These are phyloP conservation scores for Globisporangium canariense DNA, from an alignment of 352 stramenopile species.

Conservation along the genomic window DNA sequence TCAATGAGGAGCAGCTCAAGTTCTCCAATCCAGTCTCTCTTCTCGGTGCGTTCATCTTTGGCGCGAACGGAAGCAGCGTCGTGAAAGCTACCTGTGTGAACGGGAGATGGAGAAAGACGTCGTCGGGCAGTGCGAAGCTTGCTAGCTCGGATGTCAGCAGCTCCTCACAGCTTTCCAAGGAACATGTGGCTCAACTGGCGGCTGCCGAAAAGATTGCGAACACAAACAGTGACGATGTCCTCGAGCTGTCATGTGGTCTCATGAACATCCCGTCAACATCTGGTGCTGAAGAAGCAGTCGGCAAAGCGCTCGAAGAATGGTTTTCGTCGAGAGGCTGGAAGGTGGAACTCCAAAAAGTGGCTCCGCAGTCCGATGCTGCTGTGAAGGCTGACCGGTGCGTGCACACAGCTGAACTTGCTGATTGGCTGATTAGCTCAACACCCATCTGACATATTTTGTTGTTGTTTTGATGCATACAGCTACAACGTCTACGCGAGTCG, in stretches of 20 bases:
- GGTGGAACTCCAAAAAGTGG: constrained; percentile 73
- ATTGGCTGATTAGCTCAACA: constrained; percentile 29
- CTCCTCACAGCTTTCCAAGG: constrained; percentile 28
- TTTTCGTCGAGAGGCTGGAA: constrained; percentile 60
- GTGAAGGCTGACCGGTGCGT: constrained; percentile 57
- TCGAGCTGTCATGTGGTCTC: constrained; percentile 57
- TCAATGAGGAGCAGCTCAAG: constrained; percentile 69
- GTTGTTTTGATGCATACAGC: constrained; percentile 16
- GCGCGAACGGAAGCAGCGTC: constrained; percentile 61
- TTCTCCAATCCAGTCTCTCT: constrained; percentile 52
- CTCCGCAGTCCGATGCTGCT: constrained; percentile 49
- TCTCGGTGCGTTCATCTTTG: constrained; percentile 70
- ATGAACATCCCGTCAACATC: constrained; percentile 75
- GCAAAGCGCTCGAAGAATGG: constrained; percentile 61
- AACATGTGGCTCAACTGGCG: constrained; percentile 42
- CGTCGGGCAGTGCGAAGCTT: constrained; percentile 7
- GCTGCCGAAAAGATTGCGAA: constrained; percentile 50
- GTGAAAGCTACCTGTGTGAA: constrained; percentile 74
- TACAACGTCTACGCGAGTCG: constrained; percentile 78
- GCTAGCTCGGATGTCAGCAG: neutral
- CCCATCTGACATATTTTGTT: neutral
- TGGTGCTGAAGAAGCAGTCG: constrained; percentile 71
- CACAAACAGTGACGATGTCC: constrained; percentile 54
- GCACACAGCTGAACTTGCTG: neutral
- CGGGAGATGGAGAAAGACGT: constrained; percentile 59